phyloP scores from a whole-genome alignment of 140 eudicot species.

The Senecio squalidus region DNA sequence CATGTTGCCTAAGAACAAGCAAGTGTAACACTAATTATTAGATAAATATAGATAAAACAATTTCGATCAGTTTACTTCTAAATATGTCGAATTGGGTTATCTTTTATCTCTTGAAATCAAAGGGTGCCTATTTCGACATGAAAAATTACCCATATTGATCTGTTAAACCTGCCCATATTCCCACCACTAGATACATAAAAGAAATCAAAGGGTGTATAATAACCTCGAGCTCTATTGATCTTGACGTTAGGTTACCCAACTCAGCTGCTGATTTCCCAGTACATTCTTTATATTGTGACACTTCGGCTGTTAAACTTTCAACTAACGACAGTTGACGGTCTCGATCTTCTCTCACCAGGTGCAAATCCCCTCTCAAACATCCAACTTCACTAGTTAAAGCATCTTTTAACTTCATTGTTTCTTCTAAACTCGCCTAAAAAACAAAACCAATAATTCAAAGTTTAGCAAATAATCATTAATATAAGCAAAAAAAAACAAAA shows the following conservation, averaged over 20 bases:
- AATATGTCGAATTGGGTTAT: not conserved
- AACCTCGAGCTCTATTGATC: conserved; percentile 77
- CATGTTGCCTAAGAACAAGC: conserved; percentile 48
- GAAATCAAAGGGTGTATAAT: not conserved
- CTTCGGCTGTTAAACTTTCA: conserved; percentile 49
- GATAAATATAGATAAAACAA: not conserved
- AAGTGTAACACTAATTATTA: conserved; percentile 9
- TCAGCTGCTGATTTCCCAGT: conserved; percentile 53
- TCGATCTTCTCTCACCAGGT: conserved; percentile 79
- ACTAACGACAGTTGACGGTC: conserved; percentile 54
- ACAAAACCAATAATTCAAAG: not conserved
- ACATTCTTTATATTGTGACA: conserved; percentile 51
- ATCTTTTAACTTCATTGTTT: conserved; percentile 63
- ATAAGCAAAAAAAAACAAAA: conserved; percentile 1
- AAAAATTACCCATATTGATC: not conserved
- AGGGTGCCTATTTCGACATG: not conserved
- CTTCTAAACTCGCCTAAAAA: conserved; percentile 73
- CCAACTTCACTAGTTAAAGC: conserved; percentile 52
- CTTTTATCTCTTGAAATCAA: not conserved
- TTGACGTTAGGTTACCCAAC: conserved; percentile 52
- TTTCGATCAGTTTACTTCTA: not conserved
- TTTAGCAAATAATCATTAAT: conserved; percentile 2
- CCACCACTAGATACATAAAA: not conserved
- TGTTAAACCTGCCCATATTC: not conserved
- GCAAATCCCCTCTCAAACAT: conserved; percentile 71